Evolutionary conservation across 2,329 filamentous ascomycete species (phyloP), one percentile per base, ranked within the genome.

Genomic region (Exophiala oligosperma): DNA sequence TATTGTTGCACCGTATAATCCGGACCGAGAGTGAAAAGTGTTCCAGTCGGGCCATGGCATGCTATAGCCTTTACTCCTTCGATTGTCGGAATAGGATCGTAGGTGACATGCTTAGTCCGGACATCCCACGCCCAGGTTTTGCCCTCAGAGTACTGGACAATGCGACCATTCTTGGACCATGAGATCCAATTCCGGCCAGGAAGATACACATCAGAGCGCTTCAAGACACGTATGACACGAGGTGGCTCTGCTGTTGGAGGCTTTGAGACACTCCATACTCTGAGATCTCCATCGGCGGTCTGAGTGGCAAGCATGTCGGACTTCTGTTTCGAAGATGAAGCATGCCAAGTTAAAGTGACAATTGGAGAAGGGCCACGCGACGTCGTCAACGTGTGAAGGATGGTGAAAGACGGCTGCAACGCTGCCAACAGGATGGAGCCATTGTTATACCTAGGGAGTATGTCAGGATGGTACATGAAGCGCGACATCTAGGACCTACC

Each of bases 291-390:
- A 70, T 97, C 92, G 52, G 89, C 84, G 2, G 91, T 94, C 74
- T 97, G 93, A 7, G 92, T 90, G 1, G 93, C 93, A 68, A 99
- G 79, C 94, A 99, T 99, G 70, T 97, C 93, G 0, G 94, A 96
- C 75, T 96, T 97, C 73, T 97, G 92, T 65, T 92, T 91, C 0
- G 92, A 89, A 0, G 94, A 97, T 0, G 94, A 97, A 38, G 93
- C 92, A 79, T 99, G 94, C 94, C 94, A 99, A 58, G 91, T 85
- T 21, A 99, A 77, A 7, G 87, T 90, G 3, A 92, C 86, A 51
- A 99, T 92, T 2, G 91, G 89, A 0, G 93, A 97, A 1, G 94
- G 93, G 1, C 85, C 84, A 67, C 91, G 83, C 0, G 89, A 89
- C 0, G 91, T 96, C 49, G 88, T 92, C 64, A 99, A 79, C 51